Evolutionary conservation across 768 basidiomycete genomes (phyloP).

Genomic region (Boletus tylopilopsis): DNA sequence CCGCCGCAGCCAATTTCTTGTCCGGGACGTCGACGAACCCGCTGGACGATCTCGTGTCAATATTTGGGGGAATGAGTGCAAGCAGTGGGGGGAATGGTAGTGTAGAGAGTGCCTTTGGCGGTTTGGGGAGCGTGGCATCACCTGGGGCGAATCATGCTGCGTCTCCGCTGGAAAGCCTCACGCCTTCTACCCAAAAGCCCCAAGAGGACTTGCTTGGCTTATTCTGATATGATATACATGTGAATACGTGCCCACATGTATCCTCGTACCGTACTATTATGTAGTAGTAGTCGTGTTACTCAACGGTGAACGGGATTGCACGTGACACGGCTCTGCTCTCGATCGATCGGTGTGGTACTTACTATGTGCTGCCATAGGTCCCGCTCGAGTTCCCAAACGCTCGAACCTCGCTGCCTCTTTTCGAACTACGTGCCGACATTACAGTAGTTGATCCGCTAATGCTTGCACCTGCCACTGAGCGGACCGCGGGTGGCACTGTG

Average conservation of each 20-base stretch:
- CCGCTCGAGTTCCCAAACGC: background rate
- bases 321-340: too few species aligned
- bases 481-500: background rate
- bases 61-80: constrained; percentile 63
- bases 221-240: constrained; percentile 41
- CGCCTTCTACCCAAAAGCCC: constrained; percentile 28
- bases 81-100: constrained; percentile 14
- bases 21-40: constrained; percentile 84
- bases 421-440: too few species aligned
- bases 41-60: constrained; percentile 88
- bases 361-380: too few species aligned
- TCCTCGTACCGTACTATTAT: background rate
- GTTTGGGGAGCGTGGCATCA: constrained; percentile 16
- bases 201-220: constrained; percentile 55
- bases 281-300: too few species aligned
- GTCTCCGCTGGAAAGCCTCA: constrained; percentile 22
- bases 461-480: background rate
- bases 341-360: too few species aligned
- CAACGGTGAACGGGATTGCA: too few species aligned
- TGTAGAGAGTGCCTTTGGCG: constrained; percentile 13
- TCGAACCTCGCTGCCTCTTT: background rate
- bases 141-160: background rate
- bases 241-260: background rate
- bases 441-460: background rate
- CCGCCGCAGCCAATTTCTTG: constrained; percentile 71